Evolutionary conservation across 176 grass and related monocot species (phyloP).

Genomic region (Alopecurus myosuroides): DNA sequence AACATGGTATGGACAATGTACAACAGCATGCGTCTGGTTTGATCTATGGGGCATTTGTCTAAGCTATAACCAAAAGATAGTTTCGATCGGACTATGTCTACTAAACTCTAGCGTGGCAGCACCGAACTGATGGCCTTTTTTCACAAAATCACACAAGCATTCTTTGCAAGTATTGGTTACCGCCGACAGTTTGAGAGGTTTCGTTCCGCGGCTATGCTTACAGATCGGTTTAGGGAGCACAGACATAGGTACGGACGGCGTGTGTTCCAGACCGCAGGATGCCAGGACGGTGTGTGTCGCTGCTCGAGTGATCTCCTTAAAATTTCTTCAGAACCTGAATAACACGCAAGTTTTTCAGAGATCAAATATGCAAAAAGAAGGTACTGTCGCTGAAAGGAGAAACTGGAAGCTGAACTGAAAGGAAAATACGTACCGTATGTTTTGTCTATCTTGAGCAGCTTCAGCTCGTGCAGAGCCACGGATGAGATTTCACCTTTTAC

Average conservation of each 20-base stretch:
- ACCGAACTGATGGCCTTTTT: constrained; percentile 39
- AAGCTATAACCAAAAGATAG: not conserved
- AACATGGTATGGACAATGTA: not conserved
- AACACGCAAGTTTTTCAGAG: not conserved
- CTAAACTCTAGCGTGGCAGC: constrained; percentile 4
- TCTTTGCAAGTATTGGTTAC: constrained; percentile 46
- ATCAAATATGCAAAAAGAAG: not conserved
- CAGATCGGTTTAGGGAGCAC: constrained; percentile 37
- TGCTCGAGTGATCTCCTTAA: constrained; percentile 71
- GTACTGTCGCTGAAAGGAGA: not conserved
- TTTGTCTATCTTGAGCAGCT: constrained; percentile 65
- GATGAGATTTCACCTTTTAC: constrained; percentile 57
- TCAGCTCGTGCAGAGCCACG: constrained; percentile 51
- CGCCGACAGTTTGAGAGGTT: not conserved
- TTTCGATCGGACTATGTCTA: not conserved
- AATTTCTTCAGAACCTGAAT: constrained; percentile 57
- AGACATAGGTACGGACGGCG: constrained; percentile 7
- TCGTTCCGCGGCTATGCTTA: constrained; percentile 29
- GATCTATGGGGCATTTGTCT: not conserved
- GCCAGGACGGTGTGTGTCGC: constrained; percentile 74
- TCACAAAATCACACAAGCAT: constrained; percentile 55
- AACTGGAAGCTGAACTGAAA: not conserved
- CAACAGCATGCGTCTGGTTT: constrained; percentile 3
- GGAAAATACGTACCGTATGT: constrained; percentile 33
- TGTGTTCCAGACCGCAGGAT: constrained; percentile 57